Base-by-base conservation (phyloP, 108 stramenopile genomes). In the Chaetoceros tenuissimus region DNA sequence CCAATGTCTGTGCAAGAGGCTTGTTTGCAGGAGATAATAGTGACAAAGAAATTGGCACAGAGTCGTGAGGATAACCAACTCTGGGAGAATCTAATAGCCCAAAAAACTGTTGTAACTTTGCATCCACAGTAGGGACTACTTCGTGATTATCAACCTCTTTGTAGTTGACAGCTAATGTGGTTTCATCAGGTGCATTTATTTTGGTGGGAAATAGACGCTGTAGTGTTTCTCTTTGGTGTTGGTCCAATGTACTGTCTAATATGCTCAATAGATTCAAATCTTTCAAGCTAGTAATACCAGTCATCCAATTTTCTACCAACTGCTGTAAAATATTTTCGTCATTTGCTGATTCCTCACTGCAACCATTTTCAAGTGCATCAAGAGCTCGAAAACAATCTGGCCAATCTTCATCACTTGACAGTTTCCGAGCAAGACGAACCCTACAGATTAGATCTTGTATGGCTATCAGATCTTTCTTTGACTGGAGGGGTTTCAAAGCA, bases 101-200 rank as follows among this genome's bases (percentile, higher is more conserved):
- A 60, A 83, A 83, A 51, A 80, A 83, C 60, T 83, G 82, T 64
- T 83, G 82, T 24, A 84, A 44, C 54, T 84, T 84, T 24, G 73
- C 82, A 17, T 62, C 58, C 17, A 73, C 82, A 34, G 50, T 28
- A 31, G 78, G 78, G 17, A n/a, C n/a, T n/a, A n/a, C n/a, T n/a
- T n/a, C n/a, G n/a, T n/a, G n/a, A n/a, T n/a, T n/a, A n/a, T 45
- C 58, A 20, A 24, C 59, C 24, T 53, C 64, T 47, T 31, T 55
- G 63, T 84, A 84, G 1, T 31, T 51, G 1, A 84, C 44, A 17
- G 73, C 63, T 55, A 84, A 62, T 25, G n/a, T 21, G 3, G 69
- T 59, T 53, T 74, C 79, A 64, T 84, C 82, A 3, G 82, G 77
- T 18, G 82, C 76, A 29, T 50, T 53, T 26, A 84, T 71, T 17